Evolutionary conservation across 2,329 filamentous ascomycete genomes (phyloP).

Genomic region (Colletotrichum limetticola): DNA sequence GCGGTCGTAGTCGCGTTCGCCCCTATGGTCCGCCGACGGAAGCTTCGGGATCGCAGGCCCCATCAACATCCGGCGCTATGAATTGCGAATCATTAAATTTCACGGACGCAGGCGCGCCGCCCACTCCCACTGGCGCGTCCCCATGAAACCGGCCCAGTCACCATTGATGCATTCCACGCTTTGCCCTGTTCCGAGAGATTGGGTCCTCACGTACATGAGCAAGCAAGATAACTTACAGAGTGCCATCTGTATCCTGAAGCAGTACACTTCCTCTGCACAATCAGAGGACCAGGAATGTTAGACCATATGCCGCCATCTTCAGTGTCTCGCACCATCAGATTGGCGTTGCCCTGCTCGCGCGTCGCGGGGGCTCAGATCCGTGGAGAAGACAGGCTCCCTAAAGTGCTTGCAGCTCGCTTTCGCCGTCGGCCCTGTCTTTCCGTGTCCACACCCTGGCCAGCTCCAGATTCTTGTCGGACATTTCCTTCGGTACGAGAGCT

Average conservation of each 20-base stretch:
- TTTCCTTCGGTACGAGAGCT: background rate
- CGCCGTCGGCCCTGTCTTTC: background rate
- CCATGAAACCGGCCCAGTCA: background rate
- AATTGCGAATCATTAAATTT: background rate
- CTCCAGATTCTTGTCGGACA: background rate
- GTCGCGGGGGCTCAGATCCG: background rate
- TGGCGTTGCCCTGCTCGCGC: slow-evolving; percentile 2
- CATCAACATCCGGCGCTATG: background rate
- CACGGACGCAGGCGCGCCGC: slow-evolving; percentile 14
- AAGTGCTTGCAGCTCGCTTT: slow-evolving; percentile 32
- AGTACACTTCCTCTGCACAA: no score
- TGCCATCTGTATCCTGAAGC: no score
- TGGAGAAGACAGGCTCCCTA: slow-evolving; percentile 14
- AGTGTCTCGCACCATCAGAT: slow-evolving; percentile 7
- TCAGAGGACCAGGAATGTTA: background rate
- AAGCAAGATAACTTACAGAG: no score
- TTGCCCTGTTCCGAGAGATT: background rate
- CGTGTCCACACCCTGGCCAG: background rate
- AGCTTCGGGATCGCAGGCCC: slow-evolving; percentile 12
- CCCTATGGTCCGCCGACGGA: background rate
- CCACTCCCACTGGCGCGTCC: background rate
- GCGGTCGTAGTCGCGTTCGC: background rate
- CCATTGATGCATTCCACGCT: background rate
- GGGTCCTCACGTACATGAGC: background rate
- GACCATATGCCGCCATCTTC: background rate